These are phyloP conservation scores for Collybiopsis luxurians DNA, from an alignment of 768 basidiomycete genomes.

Conservation along the genomic window DNA sequence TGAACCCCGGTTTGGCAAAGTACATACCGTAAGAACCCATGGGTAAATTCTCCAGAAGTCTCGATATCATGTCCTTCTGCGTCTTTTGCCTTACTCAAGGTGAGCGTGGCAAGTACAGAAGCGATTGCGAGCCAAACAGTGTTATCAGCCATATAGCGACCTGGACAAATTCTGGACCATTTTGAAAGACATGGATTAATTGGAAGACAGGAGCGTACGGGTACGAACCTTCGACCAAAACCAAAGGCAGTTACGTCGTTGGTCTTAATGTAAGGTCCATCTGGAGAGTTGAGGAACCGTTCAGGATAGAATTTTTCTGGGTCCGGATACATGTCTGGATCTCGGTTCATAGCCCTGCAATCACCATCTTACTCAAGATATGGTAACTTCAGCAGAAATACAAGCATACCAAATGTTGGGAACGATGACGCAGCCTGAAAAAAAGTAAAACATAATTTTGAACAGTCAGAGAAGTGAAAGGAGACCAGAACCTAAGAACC, in stretches of 20 bases:
- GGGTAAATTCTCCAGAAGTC: neutral
- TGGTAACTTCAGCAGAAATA: neutral
- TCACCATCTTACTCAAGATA: neutral
- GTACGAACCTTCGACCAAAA: conserved; percentile 12
- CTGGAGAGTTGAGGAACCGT: neutral
- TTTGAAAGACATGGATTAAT: neutral
- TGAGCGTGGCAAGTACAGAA: neutral
- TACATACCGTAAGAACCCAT: neutral
- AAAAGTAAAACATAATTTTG: neutral
- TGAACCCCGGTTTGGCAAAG: neutral
- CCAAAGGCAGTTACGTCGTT: conserved; percentile 7
- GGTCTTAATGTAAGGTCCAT: neutral
- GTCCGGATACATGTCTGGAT: conserved; percentile 8
- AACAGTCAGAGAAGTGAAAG: too few relatives aligned
- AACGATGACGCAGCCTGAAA: conserved; percentile 17
- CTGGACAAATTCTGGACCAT: neutral
- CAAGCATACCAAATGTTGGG: conserved; percentile 11
- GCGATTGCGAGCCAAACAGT: conserved; percentile 3
- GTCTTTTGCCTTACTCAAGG: neutral
- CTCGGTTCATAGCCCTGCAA: conserved; percentile 8
- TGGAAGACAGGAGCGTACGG: too few relatives aligned
- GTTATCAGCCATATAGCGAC: conserved; percentile 1
- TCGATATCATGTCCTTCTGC: neutral
- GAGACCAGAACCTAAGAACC: neutral
- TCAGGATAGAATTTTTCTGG: conserved; percentile 3